These are phyloP conservation scores for Hypoxylon trugodes DNA, from an alignment of 495 filamentous ascomycete species.

Conservation along the genomic window DNA sequence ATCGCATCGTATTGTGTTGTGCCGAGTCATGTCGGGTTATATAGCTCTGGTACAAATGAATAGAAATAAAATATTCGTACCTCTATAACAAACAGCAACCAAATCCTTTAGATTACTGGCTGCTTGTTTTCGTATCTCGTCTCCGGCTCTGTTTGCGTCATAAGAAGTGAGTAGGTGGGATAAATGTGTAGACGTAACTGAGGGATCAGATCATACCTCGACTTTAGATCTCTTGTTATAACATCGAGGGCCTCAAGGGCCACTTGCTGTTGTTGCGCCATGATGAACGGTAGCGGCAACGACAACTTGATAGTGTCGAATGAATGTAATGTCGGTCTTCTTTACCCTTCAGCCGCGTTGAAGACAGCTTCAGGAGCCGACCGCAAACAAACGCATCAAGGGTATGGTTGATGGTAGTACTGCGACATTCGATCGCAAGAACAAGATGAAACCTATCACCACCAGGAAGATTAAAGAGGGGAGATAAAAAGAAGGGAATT, in stretches of 20 bases:
- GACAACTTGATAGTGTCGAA: no score
- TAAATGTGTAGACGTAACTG: not conserved
- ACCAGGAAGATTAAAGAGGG: not conserved
- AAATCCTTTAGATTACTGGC: conserved; percentile 45
- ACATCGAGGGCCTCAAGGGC: conserved; percentile 47
- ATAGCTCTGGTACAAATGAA: not conserved
- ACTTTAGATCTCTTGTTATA: conserved; percentile 46
- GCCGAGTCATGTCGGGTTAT: no score
- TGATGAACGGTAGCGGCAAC: conserved; percentile 20
- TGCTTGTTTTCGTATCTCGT: conserved; percentile 46
- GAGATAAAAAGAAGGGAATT: not conserved
- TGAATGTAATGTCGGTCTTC: conserved; percentile 3
- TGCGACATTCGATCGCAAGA: conserved; percentile 38
- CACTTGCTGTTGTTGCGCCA: conserved; percentile 47
- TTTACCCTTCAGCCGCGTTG: conserved; percentile 36
- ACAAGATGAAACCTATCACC: not conserved
- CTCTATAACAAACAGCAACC: conserved; percentile 47
- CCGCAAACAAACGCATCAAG: conserved; percentile 37
- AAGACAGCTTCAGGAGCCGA: conserved; percentile 39
- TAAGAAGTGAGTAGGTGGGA: conserved; percentile 2
- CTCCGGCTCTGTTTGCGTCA: conserved; percentile 32
- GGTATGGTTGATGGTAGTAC: not conserved
- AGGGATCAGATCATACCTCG: conserved; percentile 34
- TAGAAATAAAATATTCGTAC: conserved; percentile 21
- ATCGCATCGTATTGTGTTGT: not conserved